Conservation (phyloP, 345 rosid genomes). For the Citrus unshiu region DNA sequence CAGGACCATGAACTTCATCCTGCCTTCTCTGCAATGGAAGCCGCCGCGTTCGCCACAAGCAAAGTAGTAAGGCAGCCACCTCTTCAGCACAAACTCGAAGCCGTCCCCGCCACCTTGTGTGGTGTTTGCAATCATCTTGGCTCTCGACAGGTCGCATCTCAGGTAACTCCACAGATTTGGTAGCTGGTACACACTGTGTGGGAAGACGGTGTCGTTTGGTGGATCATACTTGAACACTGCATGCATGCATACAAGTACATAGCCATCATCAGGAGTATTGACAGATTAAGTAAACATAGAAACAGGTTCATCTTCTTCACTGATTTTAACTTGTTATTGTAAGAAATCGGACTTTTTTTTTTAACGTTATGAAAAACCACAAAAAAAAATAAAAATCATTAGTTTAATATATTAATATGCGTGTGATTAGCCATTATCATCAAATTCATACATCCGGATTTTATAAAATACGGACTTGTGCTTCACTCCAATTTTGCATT, state of each 20-base stretch:
- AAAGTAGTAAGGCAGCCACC: conserved; percentile 52
- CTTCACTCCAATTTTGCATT: too few species aligned
- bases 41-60: conserved; percentile 66
- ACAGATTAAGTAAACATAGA: background rate
- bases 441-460: too few species aligned
- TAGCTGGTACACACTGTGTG: conserved; percentile 65
- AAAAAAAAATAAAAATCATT: too few species aligned
- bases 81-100: conserved; percentile 44
- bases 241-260: too few species aligned
- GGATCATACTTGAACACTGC: conserved; percentile 70
- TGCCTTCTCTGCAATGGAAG: conserved; percentile 58
- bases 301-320: too few species aligned
- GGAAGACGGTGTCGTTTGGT: conserved; percentile 41
- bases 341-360: too few species aligned
- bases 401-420: too few species aligned
- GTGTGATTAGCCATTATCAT: too few species aligned
- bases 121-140: conserved; percentile 41
- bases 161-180: conserved; percentile 43
- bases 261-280: background rate
- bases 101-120: conserved; percentile 61
- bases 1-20: conserved; percentile 60
- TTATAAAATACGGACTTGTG: too few species aligned
- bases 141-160: conserved; percentile 48
- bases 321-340: too few species aligned
- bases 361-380: too few species aligned